Evolutionary conservation across 345 rosid species (phyloP).

Genomic region (Eucalyptus brandiana): DNA sequence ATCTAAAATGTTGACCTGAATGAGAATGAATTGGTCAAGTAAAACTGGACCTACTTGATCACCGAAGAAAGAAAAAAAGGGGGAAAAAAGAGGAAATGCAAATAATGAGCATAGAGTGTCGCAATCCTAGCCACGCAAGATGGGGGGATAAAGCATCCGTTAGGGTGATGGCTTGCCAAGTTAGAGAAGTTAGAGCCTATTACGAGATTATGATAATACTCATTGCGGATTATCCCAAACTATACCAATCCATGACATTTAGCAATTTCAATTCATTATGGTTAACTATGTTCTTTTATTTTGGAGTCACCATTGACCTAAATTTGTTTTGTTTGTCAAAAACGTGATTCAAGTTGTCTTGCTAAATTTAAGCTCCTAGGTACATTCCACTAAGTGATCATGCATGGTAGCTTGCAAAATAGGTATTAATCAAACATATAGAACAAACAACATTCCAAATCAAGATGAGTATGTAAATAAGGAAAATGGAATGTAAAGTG

Average conservation of each 20-base stretch:
- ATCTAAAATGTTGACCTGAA: neutral
- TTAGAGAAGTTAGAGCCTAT: neutral
- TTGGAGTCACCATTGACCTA: neutral
- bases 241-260: neutral
- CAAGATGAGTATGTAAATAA: no score
- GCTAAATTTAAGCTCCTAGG: neutral
- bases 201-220: neutral
- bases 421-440: neutral
- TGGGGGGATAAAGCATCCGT: fast-evolving
- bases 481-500: neutral
- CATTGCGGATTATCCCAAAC: neutral
- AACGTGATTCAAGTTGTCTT: neutral
- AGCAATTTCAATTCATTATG: neutral
- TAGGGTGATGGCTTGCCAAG: neutral
- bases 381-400: neutral
- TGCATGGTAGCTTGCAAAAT: neutral
- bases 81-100: neutral
- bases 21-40: neutral
- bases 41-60: neutral
- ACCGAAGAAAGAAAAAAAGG: neutral
- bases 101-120: neutral
- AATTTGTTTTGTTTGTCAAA: neutral
- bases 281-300: neutral
- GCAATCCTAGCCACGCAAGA: neutral
- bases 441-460: no score